A percentile compares a stretch with the other conserved stretches of the same genome.
Conservation (phyloP, 2,329 filamentous ascomycete genomes). For the Apiospora marii region DNA sequence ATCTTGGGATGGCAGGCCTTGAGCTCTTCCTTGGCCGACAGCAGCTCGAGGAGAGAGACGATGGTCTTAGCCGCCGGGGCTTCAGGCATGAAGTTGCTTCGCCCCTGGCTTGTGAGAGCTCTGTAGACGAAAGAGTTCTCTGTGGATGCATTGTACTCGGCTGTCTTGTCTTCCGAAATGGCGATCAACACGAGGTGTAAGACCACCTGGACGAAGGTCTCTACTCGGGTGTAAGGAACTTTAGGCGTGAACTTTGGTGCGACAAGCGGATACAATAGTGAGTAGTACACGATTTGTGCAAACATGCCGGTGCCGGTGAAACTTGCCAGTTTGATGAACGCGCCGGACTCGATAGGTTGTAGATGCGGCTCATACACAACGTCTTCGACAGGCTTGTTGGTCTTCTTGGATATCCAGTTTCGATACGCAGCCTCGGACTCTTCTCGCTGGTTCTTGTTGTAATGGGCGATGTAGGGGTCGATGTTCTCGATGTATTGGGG, state of each 20-base stretch:
- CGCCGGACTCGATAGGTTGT: constrained; percentile 75
- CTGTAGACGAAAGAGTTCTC: constrained; percentile 75
- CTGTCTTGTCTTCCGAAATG: constrained; percentile 78
- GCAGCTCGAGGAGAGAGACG: constrained; percentile 67
- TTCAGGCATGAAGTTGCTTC: constrained; percentile 67
- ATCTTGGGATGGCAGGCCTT: constrained; percentile 87
- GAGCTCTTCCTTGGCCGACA: constrained; percentile 75
- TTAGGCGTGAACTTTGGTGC: constrained; percentile 73
- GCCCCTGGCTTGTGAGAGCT: constrained; percentile 70
- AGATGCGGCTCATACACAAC: constrained; percentile 92
- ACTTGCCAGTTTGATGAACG: constrained; percentile 77
- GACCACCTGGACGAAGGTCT: constrained; percentile 91
- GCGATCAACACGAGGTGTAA: constrained; percentile 88
- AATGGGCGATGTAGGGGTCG: constrained; percentile 95
- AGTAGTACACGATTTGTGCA: constrained; percentile 88
- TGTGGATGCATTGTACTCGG: constrained; percentile 58
- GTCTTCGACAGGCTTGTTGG: constrained; percentile 79
- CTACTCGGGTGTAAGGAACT: constrained; percentile 82
- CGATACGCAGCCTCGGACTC: constrained; percentile 92
- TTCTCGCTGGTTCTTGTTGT: constrained; percentile 95
- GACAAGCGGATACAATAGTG: constrained; percentile 80
- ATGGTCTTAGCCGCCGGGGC: constrained; percentile 67
- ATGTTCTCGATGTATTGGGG: constrained; percentile 85
- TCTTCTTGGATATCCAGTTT: constrained; percentile 85
- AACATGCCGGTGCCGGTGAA: constrained; percentile 90